Conservation (phyloP, 495 filamentous ascomycete species). For the Penicillium psychrofluorescens region DNA sequence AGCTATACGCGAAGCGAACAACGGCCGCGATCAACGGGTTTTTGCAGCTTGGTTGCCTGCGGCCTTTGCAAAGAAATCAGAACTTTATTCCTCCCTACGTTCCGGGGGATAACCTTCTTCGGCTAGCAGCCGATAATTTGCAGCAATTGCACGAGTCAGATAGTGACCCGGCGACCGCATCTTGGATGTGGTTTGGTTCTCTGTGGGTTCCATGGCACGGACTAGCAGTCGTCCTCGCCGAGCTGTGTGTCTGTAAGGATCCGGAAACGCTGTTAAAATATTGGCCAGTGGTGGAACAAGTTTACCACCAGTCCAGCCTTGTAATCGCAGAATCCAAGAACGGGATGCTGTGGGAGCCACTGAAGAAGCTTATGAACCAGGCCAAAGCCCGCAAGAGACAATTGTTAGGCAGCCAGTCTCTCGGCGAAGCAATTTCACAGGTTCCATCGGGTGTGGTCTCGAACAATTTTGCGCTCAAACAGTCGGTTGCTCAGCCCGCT, state of each 20-base stretch:
- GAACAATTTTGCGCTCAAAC: background rate
- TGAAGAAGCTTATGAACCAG: conserved; percentile 56
- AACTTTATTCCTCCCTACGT: conserved; percentile 21
- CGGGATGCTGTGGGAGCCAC: conserved; percentile 61
- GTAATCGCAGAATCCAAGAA: conserved; percentile 45
- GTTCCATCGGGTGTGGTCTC: background rate
- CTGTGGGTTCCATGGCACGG: conserved; percentile 42
- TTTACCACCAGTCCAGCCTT: conserved; percentile 46
- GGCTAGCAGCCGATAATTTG: conserved; percentile 24
- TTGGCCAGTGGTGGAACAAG: conserved; percentile 61
- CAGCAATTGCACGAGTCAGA: conserved; percentile 12
- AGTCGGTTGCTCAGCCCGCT: background rate
- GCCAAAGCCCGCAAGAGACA: conserved; percentile 19
- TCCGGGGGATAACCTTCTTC: conserved; percentile 17
- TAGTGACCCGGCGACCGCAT: conserved; percentile 13
- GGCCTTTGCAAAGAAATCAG: conserved; percentile 19
- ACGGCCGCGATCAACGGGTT: conserved; percentile 17
- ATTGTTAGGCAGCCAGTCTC: conserved; percentile 2
- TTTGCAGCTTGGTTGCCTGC: conserved; percentile 25
- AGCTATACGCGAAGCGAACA: conserved; percentile 18
- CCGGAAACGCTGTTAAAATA: conserved; percentile 57
- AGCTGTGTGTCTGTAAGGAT: conserved; percentile 61
- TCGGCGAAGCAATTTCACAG: background rate
- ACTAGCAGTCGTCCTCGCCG: conserved; percentile 50
- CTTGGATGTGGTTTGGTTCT: conserved; percentile 33